phyloP scores from a whole-genome alignment of 2,329 filamentous ascomycete species.

The Mollisiaceae sp. region DNA sequence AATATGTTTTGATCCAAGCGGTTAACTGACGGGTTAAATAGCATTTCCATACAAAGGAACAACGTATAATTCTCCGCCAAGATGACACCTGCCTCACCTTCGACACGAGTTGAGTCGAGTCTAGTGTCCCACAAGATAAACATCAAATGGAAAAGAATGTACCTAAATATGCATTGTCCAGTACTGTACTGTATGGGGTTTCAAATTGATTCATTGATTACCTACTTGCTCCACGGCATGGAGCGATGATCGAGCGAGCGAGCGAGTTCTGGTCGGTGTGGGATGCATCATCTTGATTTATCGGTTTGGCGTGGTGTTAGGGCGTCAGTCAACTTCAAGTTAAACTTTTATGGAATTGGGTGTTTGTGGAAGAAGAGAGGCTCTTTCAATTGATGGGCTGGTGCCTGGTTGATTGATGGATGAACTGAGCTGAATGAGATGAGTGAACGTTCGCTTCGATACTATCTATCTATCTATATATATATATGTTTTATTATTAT shows the following conservation, averaged over 20 bases:
- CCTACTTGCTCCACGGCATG: no score
- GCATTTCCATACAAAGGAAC: constrained; percentile 29
- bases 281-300: not conserved
- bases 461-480: no score
- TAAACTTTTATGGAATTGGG: no score
- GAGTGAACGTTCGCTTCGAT: constrained; percentile 18
- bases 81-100: not conserved
- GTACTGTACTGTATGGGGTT: not conserved
- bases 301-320: constrained; percentile 17
- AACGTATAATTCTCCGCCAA: constrained; percentile 21
- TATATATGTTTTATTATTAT: no score
- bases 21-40: constrained; percentile 4
- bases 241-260: no score
- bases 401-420: no score
- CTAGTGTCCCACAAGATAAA: no score
- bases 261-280: no score
- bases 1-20: not conserved
- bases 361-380: not conserved
- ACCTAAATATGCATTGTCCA: not conserved
- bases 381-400: no score
- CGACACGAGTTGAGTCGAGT: no score
- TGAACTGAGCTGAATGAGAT: not conserved
- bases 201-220: not conserved
- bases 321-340: not conserved
- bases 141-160: not conserved